Evolutionary conservation across 345 rosid species (phyloP), one percentile per base, ranked within the genome.

Genomic region (Lepidium africanum): DNA sequence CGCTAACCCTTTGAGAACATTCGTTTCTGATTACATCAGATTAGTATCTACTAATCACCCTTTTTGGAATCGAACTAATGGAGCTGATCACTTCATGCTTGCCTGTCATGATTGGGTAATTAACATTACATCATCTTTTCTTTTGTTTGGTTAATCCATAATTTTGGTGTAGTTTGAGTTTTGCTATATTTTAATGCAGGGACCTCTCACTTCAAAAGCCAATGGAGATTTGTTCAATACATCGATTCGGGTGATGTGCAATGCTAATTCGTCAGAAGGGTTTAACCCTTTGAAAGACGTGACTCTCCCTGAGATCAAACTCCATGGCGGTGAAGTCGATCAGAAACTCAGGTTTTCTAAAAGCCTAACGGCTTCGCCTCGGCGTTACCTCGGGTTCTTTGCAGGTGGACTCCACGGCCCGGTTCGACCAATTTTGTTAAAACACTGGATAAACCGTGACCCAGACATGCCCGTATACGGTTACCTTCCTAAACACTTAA

Each of bases 261-360:
- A 93, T 57, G 98, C 98, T 76, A 90, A 93, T 78, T 71, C 86
- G 15, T 93, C 98, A 56, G 97, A 93, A 80, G 96, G 96, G 39
- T 93, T 93, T 76, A 83, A 79, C 64, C 94, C 94, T 3, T 69
- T 14, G 41, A 90, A 84, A 45, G 97, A 93, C 58, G 98, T 79
- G 12, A 82, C 86, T 78, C 79, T 88, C 7, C 97, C 97, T 0
- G 96, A 93, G 78, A 85, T 93, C 42, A 67, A 40, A 77, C 92
- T 93, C 77, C 30, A 42, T 3, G 77, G 80, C 1, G 94, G 97
- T 64, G 52, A 67, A 5, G 59, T 88, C 4, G 43, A 81, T 25
- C 80, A 78, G 16, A 62, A 81, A 25, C 89, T 85, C 74, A 75
- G 66, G 58, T 56, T 79, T 32, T 81, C 86, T 1, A 87, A 85